A percentile compares a stretch with the other conserved stretches of the same genome.
phyloP scores from a whole-genome alignment of 441 rosid species.

The Daphne laureola region DNA sequence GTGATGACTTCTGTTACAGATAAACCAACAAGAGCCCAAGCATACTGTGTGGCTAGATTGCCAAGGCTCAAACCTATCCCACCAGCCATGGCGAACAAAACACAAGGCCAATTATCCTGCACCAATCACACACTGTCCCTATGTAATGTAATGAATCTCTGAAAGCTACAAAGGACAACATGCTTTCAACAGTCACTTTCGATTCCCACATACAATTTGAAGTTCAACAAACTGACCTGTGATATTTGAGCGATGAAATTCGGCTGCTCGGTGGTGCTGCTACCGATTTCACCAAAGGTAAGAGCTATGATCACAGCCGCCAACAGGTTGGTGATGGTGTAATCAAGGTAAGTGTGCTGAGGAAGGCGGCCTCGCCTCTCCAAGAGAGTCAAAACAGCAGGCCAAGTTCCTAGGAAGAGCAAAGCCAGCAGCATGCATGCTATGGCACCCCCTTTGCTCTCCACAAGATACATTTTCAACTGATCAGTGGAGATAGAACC shows the following conservation, averaged over 20 bases:
- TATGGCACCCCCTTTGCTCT: conserved; percentile 82
- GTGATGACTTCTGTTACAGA: conserved; percentile 74
- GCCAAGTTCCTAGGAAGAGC: conserved; percentile 81
- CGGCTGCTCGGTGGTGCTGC: conserved; percentile 35
- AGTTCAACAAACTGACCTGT: conserved; percentile 37
- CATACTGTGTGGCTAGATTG: conserved; percentile 71
- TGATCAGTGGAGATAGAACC: conserved; percentile 4
- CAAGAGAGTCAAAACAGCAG: conserved; percentile 60
- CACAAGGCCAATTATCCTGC: conserved; percentile 82
- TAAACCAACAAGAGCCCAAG: conserved; percentile 78
- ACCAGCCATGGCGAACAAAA: conserved; percentile 77
- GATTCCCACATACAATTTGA: neutral
- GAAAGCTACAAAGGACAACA: neutral
- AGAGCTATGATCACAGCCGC: conserved; percentile 75
- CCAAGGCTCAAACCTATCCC: conserved; percentile 72
- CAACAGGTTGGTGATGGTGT: conserved; percentile 58
- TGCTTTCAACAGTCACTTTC: neutral
- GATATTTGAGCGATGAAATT: conserved; percentile 59
- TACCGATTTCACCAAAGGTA: conserved; percentile 67
- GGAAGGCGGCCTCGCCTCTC: conserved; percentile 88
- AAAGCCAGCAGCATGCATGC: conserved; percentile 70
- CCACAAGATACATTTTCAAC: conserved; percentile 57
- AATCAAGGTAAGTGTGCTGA: conserved; percentile 86
- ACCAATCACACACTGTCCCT: conserved; percentile 14
- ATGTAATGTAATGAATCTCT: conserved; percentile 3